Conservation (phyloP, 176 grass and related monocot genomes). For the Pharus latifolius region DNA sequence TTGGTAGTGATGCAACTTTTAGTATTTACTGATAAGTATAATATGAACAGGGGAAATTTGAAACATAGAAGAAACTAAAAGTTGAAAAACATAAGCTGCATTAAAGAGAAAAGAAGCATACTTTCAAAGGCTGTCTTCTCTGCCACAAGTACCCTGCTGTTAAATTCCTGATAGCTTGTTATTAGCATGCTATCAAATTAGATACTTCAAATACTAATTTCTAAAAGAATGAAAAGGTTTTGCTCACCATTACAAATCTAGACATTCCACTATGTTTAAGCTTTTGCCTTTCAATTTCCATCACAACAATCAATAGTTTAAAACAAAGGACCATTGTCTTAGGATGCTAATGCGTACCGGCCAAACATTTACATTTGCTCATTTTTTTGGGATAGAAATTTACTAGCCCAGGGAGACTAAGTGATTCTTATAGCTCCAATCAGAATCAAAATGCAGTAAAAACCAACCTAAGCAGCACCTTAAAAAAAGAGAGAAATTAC, state of each 20-base stretch:
- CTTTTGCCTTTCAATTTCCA: not conserved
- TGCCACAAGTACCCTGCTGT: constrained; percentile 26
- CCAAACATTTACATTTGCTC: not conserved
- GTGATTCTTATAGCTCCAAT: not conserved
- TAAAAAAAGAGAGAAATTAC: not conserved
- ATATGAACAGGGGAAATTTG: not conserved
- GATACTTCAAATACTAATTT: constrained; percentile 18
- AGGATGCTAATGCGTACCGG: not conserved
- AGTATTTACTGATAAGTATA: not conserved
- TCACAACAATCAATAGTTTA: not conserved
- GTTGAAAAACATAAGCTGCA: not conserved
- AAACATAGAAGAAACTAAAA: not conserved
- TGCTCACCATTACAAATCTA: not conserved
- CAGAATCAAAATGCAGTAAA: not conserved
- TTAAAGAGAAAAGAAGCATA: constrained; percentile 39
- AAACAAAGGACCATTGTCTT: not conserved
- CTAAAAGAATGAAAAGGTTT: not conserved
- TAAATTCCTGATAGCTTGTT: constrained; percentile 37
- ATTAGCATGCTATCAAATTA: constrained; percentile 36
- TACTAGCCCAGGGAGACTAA: not conserved
- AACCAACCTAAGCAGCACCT: not conserved
- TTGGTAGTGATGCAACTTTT: not conserved
- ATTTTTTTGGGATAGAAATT: too few species aligned
- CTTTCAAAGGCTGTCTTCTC: constrained; percentile 35
- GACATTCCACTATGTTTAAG: not conserved